Percentiles rank a stretch among this genome's conserved stretches.
Conservation (phyloP, 2,329 filamentous ascomycete genomes). For the Teratosphaeriaceae sp. region DNA sequence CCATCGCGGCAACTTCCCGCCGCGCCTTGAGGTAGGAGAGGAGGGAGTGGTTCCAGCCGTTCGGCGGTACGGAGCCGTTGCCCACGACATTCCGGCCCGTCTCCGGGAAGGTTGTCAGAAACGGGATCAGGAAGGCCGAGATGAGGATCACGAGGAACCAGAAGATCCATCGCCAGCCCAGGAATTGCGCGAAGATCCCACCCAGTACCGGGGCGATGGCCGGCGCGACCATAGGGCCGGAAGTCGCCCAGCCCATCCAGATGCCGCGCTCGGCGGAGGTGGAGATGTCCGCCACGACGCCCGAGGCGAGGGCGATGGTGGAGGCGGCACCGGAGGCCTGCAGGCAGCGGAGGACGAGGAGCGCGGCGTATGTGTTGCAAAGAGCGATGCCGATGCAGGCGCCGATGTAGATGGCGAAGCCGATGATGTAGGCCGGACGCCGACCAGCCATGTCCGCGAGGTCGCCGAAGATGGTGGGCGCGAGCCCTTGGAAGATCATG, state of each 20-base stretch:
- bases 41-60: constrained; percentile 25
- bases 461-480: constrained; percentile 18
- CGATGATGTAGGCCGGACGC: constrained; percentile 19
- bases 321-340: constrained; percentile 34
- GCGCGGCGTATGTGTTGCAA: constrained; percentile 13
- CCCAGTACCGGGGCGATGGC: constrained; percentile 23
- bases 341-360: constrained; percentile 19
- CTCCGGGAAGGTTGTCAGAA: constrained; percentile 28
- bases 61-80: constrained; percentile 27
- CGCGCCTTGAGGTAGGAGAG: constrained; percentile 20
- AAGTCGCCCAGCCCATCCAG: constrained; percentile 27
- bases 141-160: constrained; percentile 39
- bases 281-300: constrained; percentile 29
- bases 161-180: constrained; percentile 30
- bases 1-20: constrained; percentile 7
- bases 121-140: constrained; percentile 22
- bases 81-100: constrained; percentile 36
- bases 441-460: constrained; percentile 19
- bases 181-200: constrained; percentile 22
- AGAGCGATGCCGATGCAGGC: constrained; percentile 19
- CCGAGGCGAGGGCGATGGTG: constrained; percentile 31
- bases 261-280: constrained; percentile 26
- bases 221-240: constrained; percentile 21
- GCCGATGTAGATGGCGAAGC: constrained; percentile 18
- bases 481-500: constrained; percentile 50